phyloP scores from a whole-genome alignment of 2,329 filamentous ascomycete genomes.

The Berkeleyomyces rouxiae region DNA sequence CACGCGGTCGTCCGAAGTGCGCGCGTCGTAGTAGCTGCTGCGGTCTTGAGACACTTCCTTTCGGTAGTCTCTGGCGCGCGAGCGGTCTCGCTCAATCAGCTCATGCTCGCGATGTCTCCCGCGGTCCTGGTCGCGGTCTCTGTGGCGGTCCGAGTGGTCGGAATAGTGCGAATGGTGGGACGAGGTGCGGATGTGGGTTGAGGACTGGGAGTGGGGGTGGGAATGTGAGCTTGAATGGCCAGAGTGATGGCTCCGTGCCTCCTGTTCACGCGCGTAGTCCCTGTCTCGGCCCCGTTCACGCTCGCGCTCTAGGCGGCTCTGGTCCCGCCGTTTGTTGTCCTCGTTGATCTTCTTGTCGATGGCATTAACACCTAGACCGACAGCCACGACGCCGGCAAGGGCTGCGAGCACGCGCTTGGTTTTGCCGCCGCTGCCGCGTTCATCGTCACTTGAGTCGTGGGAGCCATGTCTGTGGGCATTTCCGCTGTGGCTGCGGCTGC shows the following conservation, averaged over 20 bases:
- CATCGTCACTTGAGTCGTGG: constrained; percentile 6
- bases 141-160: neutral
- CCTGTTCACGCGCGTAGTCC: neutral
- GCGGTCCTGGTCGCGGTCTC: neutral
- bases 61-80: constrained; percentile 10
- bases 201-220: neutral
- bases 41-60: constrained; percentile 10
- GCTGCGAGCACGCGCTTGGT: constrained; percentile 28
- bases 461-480: constrained; percentile 4
- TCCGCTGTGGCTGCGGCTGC: constrained; percentile 17
- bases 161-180: neutral
- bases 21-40: constrained; percentile 8
- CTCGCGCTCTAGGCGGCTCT: neutral
- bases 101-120: constrained; percentile 7
- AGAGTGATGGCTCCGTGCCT: neutral
- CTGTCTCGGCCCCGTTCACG: neutral
- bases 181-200: neutral
- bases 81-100: constrained; percentile 3
- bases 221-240: neutral
- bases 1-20: constrained; percentile 8
- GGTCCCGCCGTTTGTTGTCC: constrained; percentile 20
- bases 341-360: constrained; percentile 29
- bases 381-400: constrained; percentile 36
- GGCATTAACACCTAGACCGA: constrained; percentile 37
- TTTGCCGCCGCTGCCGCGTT: constrained; percentile 18